Percentiles rank a stretch among this genome's conserved stretches.
Conservation (phyloP, 768 basidiomycete genomes). For the Pseudohyphozyma bogoriensis region DNA sequence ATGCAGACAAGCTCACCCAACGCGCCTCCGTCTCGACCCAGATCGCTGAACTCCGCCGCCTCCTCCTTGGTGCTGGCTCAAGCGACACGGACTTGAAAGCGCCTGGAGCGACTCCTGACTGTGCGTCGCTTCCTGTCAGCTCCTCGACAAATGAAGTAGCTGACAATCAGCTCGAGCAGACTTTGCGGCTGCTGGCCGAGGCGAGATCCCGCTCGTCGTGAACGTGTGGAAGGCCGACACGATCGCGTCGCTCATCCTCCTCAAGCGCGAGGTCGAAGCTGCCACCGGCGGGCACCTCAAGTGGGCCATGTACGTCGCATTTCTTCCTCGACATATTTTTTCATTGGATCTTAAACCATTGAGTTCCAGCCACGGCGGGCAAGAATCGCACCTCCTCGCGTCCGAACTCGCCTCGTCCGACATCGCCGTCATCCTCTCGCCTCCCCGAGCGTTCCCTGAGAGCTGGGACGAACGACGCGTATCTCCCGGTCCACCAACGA, state of each 20-base stretch:
- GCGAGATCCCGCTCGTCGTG: slow-evolving; percentile 53
- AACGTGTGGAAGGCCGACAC: slow-evolving; percentile 56
- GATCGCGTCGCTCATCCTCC: slow-evolving; percentile 54
- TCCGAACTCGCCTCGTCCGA: slow-evolving; percentile 56
- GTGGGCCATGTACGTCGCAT: slow-evolving; percentile 41
- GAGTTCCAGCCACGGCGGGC: slow-evolving; percentile 42
- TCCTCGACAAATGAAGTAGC: no score
- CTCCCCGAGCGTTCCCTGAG: slow-evolving; percentile 37
- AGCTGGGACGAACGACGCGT: slow-evolving; percentile 15
- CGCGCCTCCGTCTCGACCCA: slow-evolving; percentile 65
- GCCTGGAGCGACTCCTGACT: background rate
- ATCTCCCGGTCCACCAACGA: slow-evolving; percentile 61
- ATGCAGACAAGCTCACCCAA: slow-evolving; percentile 38
- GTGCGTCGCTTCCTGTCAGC: no score
- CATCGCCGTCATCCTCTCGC: slow-evolving; percentile 58
- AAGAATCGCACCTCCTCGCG: slow-evolving; percentile 64
- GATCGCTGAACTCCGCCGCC: slow-evolving; percentile 58
- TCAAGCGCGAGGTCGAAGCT: slow-evolving; percentile 56
- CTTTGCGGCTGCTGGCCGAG: slow-evolving; percentile 37
- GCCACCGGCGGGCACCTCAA: slow-evolving; percentile 42
- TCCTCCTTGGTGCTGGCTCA: slow-evolving; percentile 44
- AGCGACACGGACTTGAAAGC: background rate
- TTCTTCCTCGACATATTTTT: background rate
- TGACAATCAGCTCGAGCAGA: no score
- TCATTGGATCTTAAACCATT: background rate